These are phyloP conservation scores for Yamadazyma scolyti DNA, from an alignment of 805 yeast genomes.

Conservation along the genomic window DNA sequence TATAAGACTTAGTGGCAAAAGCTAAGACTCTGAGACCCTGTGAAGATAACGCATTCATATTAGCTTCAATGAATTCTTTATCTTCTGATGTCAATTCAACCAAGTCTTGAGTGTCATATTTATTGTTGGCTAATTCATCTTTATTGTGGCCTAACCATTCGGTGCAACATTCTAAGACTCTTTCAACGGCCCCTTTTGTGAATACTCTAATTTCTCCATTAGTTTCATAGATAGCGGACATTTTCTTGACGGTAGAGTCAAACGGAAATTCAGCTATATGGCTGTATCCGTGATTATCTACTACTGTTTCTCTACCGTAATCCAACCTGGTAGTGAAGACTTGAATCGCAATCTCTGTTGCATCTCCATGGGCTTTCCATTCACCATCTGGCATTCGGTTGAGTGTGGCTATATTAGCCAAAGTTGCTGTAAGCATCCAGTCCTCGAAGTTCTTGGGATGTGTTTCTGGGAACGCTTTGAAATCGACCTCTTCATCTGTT, in stretches of 20 bases:
- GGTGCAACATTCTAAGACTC: conserved; percentile 54
- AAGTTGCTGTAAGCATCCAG: conserved; percentile 32
- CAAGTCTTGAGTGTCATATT: conserved; percentile 13
- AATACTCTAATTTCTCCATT: conserved; percentile 27
- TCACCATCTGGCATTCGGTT: conserved; percentile 24
- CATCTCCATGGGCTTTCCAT: conserved; percentile 63
- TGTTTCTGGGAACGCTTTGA: conserved; percentile 24
- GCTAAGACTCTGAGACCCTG: conserved; percentile 74
- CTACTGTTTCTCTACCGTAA: conserved; percentile 45
- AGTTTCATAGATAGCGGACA: conserved; percentile 56
- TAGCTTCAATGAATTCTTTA: conserved; percentile 41
- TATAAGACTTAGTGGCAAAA: conserved; percentile 48
- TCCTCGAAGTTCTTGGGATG: conserved; percentile 15
- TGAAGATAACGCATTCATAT: conserved; percentile 56
- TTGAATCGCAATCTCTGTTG: conserved; percentile 86
- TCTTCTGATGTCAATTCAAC: conserved; percentile 39
- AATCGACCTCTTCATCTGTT: conserved; percentile 36
- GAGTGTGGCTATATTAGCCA: conserved; percentile 41
- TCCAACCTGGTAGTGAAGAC: conserved; percentile 65
- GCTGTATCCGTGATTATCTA: conserved; percentile 24
- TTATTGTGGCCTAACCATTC: conserved; percentile 44
- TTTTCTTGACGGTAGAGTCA: conserved; percentile 69
- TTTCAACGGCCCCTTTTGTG: conserved; percentile 77
- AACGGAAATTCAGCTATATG: conserved; percentile 68
- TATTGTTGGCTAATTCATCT: conserved; percentile 17